phyloP scores from a whole-genome alignment of 1,284 basidiomycete species.

The Athelia psychrophila region DNA sequence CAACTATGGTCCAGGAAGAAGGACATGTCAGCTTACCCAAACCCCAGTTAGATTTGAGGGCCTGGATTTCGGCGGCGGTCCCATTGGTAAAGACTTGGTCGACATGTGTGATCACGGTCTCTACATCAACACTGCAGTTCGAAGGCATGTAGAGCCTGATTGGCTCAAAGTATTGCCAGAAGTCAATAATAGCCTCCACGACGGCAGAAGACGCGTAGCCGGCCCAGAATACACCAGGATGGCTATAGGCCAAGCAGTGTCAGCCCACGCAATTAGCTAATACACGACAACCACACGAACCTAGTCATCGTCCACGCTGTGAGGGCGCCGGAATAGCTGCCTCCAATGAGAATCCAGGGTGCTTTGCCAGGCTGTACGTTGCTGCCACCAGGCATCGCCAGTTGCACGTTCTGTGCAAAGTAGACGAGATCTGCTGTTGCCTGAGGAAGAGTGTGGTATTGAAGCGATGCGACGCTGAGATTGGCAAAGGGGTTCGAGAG shows the following conservation, averaged over 20 bases:
- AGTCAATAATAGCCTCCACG: slow-evolving; percentile 65
- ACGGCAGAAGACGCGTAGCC: slow-evolving; percentile 72
- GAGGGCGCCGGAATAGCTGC: slow-evolving; percentile 68
- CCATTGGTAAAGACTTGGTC: slow-evolving; percentile 51
- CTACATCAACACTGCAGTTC: slow-evolving; percentile 72
- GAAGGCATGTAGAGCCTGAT: slow-evolving; percentile 65
- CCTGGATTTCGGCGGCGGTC: slow-evolving; percentile 42
- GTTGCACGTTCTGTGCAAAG: slow-evolving; percentile 62
- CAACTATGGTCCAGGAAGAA: too few species aligned
- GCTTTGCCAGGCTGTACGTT: slow-evolving; percentile 52
- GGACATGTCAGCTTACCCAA: slow-evolving; percentile 29
- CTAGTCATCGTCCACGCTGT: slow-evolving; percentile 72
- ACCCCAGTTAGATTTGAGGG: slow-evolving; percentile 56
- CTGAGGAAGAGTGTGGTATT: slow-evolving; percentile 65
- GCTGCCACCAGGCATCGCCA: slow-evolving; percentile 66
- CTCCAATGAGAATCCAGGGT: slow-evolving; percentile 71
- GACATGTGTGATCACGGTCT: slow-evolving; percentile 61
- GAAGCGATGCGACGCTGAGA: slow-evolving; percentile 56
- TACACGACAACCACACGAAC: too few species aligned
- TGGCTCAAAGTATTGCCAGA: slow-evolving; percentile 72
- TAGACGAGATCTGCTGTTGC: slow-evolving; percentile 70
- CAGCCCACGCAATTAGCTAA: too few species aligned
- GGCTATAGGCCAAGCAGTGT: slow-evolving; percentile 33
- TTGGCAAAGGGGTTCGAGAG: slow-evolving; percentile 57
- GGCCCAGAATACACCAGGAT: slow-evolving; percentile 63